Percentiles rank a stretch among this genome's conserved stretches.
Conservation (phyloP, 1,284 basidiomycete species). For the Schizophyllum amplum region DNA sequence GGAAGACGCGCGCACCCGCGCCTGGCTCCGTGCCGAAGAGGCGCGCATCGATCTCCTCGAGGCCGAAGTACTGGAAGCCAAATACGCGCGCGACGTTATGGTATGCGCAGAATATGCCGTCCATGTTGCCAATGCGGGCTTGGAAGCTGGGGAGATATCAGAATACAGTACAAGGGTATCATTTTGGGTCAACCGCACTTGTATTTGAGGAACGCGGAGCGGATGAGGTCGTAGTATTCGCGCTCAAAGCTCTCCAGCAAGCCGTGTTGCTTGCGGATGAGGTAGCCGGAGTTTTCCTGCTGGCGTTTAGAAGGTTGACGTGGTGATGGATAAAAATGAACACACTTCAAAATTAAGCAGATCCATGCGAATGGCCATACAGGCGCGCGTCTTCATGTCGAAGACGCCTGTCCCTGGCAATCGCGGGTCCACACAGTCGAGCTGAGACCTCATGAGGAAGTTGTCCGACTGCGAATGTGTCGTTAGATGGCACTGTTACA, state of each 20-base stretch:
- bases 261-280: slow-evolving; percentile 59
- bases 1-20: slow-evolving; percentile 71
- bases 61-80: slow-evolving; percentile 90
- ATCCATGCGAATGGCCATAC: slow-evolving; percentile 80
- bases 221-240: slow-evolving; percentile 89
- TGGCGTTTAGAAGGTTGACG: too few relatives aligned
- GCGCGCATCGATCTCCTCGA: slow-evolving; percentile 82
- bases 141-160: slow-evolving; percentile 61
- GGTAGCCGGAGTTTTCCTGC: slow-evolving; percentile 71
- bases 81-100: slow-evolving; percentile 88
- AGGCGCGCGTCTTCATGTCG: slow-evolving; percentile 94
- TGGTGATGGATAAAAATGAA: slow-evolving; percentile 1
- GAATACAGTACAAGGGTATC: not conserved
- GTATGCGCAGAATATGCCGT: slow-evolving; percentile 92
- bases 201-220: slow-evolving; percentile 94
- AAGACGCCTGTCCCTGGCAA: slow-evolving; percentile 89
- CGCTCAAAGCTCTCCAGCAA: slow-evolving; percentile 72
- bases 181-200: slow-evolving; percentile 39
- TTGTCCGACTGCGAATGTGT: slow-evolving; percentile 60
- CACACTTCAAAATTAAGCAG: slow-evolving; percentile 74
- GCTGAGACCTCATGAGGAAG: slow-evolving; percentile 91
- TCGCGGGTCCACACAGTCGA: slow-evolving; percentile 80
- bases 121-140: slow-evolving; percentile 95
- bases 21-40: slow-evolving; percentile 58
- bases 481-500: not conserved